Conservation (phyloP, 2,329 filamentous ascomycete genomes). For the Chrysoporthe puriensis region DNA sequence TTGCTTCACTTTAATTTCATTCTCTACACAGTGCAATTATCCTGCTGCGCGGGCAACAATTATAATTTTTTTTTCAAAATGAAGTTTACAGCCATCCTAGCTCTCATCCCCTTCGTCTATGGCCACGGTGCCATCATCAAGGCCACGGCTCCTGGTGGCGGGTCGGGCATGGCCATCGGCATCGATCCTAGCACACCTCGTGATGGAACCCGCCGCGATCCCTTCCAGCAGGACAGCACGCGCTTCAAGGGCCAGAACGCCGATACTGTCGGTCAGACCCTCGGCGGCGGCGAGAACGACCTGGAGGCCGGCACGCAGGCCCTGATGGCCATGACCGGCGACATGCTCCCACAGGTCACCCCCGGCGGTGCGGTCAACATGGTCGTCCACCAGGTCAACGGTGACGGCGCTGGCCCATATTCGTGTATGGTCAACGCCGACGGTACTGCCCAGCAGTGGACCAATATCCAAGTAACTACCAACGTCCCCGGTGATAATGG, state of each 20-base stretch:
- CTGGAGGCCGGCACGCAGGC: slow-evolving; percentile 58
- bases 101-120: slow-evolving; percentile 58
- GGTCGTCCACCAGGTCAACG: slow-evolving; percentile 70
- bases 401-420: slow-evolving; percentile 68
- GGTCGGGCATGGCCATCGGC: slow-evolving; percentile 55
- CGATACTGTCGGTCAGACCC: slow-evolving; percentile 44
- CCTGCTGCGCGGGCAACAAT: slow-evolving; percentile 22
- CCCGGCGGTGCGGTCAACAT: slow-evolving; percentile 61
- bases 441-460: slow-evolving; percentile 58
- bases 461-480: slow-evolving; percentile 56
- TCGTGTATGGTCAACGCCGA: slow-evolving; percentile 67
- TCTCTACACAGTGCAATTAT: not conserved
- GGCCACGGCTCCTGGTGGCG: slow-evolving; percentile 61
- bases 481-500: slow-evolving; percentile 56
- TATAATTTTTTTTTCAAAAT: slow-evolving; percentile 14
- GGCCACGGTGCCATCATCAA: slow-evolving; percentile 64
- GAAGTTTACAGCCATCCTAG: slow-evolving; percentile 33
- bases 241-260: slow-evolving; percentile 52
- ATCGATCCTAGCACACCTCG: slow-evolving; percentile 61
- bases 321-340: slow-evolving; percentile 62
- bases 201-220: slow-evolving; percentile 61
- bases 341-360: slow-evolving; percentile 61
- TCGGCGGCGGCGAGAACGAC: slow-evolving; percentile 57
- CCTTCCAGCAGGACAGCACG: slow-evolving; percentile 68
- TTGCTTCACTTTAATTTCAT: slow-evolving; percentile 11